Evolutionary conservation across 495 filamentous ascomycete genomes (phyloP).

Genomic region (Penicillium longicatenatum): DNA sequence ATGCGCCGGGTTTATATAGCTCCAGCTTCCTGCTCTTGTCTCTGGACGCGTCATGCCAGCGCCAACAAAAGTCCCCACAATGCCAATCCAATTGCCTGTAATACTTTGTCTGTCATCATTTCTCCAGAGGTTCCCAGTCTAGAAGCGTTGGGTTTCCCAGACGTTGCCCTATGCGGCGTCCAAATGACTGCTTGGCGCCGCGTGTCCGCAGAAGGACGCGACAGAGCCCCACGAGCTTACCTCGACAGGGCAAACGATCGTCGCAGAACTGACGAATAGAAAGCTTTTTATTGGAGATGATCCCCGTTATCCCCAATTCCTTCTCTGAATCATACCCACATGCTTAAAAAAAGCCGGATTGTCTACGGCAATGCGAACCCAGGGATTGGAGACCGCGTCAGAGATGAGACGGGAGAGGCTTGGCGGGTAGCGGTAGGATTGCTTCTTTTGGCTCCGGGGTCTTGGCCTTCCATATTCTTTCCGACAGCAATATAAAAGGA

Average conservation of each 20-base stretch:
- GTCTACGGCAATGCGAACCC: neutral
- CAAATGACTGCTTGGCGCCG: slow-evolving; percentile 19
- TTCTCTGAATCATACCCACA: neutral
- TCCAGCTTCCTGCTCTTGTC: neutral
- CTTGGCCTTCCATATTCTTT: too few species aligned
- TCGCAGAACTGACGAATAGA: slow-evolving; percentile 14
- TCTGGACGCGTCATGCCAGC: neutral
- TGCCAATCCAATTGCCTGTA: neutral
- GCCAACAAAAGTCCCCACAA: neutral
- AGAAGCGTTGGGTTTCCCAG: neutral
- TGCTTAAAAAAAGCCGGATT: slow-evolving; percentile 1
- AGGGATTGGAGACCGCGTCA: slow-evolving; percentile 3
- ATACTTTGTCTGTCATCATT: neutral
- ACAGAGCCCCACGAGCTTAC: slow-evolving; percentile 25
- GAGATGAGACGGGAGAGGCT: neutral
- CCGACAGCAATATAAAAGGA: too few species aligned
- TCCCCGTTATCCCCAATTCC: neutral
- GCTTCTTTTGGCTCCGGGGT: neutral
- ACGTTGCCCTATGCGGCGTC: neutral
- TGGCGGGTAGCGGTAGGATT: neutral
- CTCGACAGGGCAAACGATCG: slow-evolving; percentile 19
- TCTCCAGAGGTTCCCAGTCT: neutral
- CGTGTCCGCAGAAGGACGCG: slow-evolving; percentile 8
- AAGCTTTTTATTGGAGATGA: neutral
- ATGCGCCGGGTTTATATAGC: neutral